Evolutionary conservation across 2,329 filamentous ascomycete genomes (phyloP).

Genomic region (Aspergillus versicolor): DNA sequence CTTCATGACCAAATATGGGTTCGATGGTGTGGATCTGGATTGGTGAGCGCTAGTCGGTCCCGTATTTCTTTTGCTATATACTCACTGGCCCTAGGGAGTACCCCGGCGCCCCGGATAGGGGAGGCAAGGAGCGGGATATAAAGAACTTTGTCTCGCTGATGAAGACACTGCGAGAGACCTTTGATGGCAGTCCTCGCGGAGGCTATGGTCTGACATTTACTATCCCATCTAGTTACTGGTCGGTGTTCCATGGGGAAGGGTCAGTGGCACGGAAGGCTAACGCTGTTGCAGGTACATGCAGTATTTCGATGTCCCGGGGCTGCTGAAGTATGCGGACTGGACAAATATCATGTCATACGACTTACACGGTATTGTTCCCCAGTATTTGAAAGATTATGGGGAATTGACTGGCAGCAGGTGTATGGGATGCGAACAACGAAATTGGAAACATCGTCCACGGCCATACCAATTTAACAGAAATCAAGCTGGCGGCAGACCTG

Average conservation of each 20-base stretch:
- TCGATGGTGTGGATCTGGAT: slow-evolving; percentile 24
- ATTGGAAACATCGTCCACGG: background rate
- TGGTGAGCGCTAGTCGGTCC: slow-evolving; percentile 1
- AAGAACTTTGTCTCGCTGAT: slow-evolving; percentile 14
- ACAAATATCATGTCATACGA: background rate
- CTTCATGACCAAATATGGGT: slow-evolving; percentile 17
- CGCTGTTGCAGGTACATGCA: background rate
- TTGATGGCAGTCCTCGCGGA: background rate
- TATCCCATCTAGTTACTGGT: slow-evolving; percentile 12
- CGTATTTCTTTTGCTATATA: too few relatives aligned
- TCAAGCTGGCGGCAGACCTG: slow-evolving; percentile 38
- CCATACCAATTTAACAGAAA: slow-evolving; percentile 18
- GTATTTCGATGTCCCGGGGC: background rate
- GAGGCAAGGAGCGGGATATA: slow-evolving; percentile 5
- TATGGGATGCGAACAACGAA: background rate
- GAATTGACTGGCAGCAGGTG: background rate
- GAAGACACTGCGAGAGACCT: slow-evolving; percentile 9
- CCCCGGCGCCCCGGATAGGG: slow-evolving; percentile 14
- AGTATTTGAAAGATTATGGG: too few relatives aligned
- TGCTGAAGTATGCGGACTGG: background rate
- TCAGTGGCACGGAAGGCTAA: too few relatives aligned
- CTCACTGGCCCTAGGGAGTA: slow-evolving; percentile 7
- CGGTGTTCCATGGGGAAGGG: too few relatives aligned
- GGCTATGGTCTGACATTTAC: slow-evolving; percentile 9
- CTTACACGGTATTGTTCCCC: background rate